Base-by-base conservation (phyloP, 129 eudicot genomes). In the Flaveria robusta region DNA sequence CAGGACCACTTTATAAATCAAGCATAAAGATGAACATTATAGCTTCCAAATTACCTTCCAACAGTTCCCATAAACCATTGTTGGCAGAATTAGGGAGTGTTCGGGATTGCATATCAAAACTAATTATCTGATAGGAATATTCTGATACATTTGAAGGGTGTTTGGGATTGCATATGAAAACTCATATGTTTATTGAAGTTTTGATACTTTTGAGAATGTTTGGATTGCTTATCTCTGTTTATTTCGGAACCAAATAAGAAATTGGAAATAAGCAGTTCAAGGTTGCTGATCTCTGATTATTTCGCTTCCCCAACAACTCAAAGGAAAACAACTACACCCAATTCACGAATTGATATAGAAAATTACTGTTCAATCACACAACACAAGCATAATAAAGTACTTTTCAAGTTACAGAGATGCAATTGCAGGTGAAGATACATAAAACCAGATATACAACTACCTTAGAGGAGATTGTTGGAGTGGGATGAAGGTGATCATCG, bases 381-480 rank as follows among this genome's bases (percentile, higher is more conserved):
- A 66, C 9, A 26, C 8, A 27, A 24, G 7, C 39, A 13, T 11
- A 63, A 11, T 1, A 60, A 12, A 3, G 3, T 4, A 60, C n/a
- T 2, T 46, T 13, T 12, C 2, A 63, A 27, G 43, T 4, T 43
- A 43, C 14, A 43, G 14, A 31, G 7, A 31, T 43, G 47, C 47
- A 24, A 31, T 31, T 31, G 37, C 37, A 31, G 37, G 37, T 31
- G 37, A 31, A 31, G 37, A 31, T 31, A 31, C 37, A 31, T 31
- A 31, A 31, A 31, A 31, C 34, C 14, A 37, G 5, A 34, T n/a
- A 18, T n/a, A 14, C 0, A 26, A 23, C 39, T 72, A 93, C 98
- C 98, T 93, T 88, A 71, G 86, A 76, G 55, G 98, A 82, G 66
- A 93, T 86, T 46, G 90, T 79, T 63, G 96, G 92, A 19, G 86